A percentile compares a stretch with the other conserved stretches of the same genome.
Conservation (phyloP, 192 early-diverging fungal species). For the Spizellomyces punctatus region DNA sequence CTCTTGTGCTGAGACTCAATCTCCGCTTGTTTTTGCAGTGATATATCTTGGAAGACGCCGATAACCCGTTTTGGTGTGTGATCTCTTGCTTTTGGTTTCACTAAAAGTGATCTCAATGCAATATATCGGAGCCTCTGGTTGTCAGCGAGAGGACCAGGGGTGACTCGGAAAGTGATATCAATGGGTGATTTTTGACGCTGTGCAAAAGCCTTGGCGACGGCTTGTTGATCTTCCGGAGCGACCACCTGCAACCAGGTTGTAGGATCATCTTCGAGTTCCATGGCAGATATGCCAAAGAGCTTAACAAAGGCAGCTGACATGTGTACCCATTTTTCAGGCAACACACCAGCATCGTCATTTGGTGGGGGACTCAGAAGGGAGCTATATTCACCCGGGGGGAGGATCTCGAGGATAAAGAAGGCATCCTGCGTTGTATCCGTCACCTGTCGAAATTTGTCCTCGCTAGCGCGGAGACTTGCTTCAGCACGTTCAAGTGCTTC, state of each 20-base stretch:
- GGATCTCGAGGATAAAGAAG: conserved; percentile 26
- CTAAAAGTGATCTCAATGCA: conserved; percentile 15
- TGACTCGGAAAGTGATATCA: conserved; percentile 26
- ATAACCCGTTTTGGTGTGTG: conserved; percentile 14
- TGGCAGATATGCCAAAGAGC: conserved; percentile 14
- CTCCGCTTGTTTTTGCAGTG: conserved; percentile 22
- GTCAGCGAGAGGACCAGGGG: conserved; percentile 7
- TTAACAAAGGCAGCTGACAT: conserved; percentile 1
- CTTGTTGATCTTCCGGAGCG: background rate
- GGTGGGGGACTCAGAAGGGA: background rate
- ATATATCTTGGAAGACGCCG: conserved; percentile 32
- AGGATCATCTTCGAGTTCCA: conserved; percentile 17
- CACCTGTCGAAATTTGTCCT: conserved; percentile 30
- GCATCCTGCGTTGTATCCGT: conserved; percentile 20
- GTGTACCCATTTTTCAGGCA: background rate
- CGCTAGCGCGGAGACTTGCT: conserved; percentile 20
- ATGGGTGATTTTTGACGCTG: conserved; percentile 11
- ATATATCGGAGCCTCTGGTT: conserved; percentile 2
- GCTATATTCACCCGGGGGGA: background rate
- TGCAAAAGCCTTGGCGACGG: background rate
- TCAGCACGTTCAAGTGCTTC: conserved; percentile 14
- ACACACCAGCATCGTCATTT: background rate
- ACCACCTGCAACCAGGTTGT: conserved; percentile 19
- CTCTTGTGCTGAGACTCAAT: conserved; percentile 24
- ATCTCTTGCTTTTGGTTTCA: background rate